Evolutionary conservation across 306 rosid genomes (phyloP).

Genomic region (Rosa multiflora): DNA sequence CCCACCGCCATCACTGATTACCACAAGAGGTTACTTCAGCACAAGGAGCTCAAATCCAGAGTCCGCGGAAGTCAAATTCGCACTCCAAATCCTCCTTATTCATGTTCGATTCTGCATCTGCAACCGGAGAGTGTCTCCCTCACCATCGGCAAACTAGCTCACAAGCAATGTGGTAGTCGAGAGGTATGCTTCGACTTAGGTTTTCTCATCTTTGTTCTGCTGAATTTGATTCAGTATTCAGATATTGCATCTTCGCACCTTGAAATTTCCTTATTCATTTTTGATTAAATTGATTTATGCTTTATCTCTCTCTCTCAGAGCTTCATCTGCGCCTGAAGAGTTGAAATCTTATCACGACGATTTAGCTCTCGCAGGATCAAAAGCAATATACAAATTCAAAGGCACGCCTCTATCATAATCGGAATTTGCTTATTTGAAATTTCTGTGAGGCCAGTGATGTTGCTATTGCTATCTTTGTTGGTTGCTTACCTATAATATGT

Average conservation of each 20-base stretch:
- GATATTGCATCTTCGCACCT: neutral
- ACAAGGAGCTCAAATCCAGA: slow-evolving; percentile 83
- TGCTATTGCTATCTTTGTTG: neutral
- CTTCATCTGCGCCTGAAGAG: too few relatives aligned
- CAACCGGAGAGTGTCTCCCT: neutral
- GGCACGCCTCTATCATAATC: neutral
- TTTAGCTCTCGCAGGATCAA: too few relatives aligned
- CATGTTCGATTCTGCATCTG: neutral
- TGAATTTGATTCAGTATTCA: neutral
- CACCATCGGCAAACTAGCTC: neutral
- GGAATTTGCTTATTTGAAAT: neutral
- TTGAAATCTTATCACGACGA: neutral
- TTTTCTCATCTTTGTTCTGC: too few relatives aligned
- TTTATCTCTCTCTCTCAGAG: too few relatives aligned
- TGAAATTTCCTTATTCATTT: neutral
- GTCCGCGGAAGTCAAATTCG: slow-evolving; percentile 71
- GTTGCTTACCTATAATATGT: too few relatives aligned
- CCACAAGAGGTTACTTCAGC: slow-evolving; percentile 78
- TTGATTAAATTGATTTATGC: too few relatives aligned
- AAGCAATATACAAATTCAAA: too few relatives aligned
- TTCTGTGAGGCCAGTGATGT: neutral
- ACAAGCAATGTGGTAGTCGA: neutral
- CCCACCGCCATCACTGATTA: slow-evolving; percentile 61
- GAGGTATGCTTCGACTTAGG: neutral
- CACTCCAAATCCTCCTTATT: slow-evolving; percentile 6